Percentiles rank a stretch among this genome's conserved stretches.
These are phyloP conservation scores for Ophiostoma tasmaniense DNA, from an alignment of 2,329 filamentous ascomycete species.

Conservation along the genomic window DNA sequence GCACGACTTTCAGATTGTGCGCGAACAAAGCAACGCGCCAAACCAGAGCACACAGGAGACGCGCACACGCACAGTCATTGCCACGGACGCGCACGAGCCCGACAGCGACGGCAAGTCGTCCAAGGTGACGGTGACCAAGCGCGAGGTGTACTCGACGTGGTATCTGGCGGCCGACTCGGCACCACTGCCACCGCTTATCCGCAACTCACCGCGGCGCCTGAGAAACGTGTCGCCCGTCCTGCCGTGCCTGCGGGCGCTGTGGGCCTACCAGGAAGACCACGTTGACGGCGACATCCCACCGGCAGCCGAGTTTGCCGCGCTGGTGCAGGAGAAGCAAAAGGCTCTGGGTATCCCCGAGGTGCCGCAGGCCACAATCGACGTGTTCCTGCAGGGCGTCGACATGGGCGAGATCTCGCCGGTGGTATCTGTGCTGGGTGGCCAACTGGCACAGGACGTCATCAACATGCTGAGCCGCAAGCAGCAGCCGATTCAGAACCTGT, in stretches of 20 bases:
- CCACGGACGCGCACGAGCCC: conserved; percentile 62
- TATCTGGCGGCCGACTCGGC: conserved; percentile 73
- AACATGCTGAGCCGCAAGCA: conserved; percentile 86
- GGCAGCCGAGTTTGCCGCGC: conserved; percentile 59
- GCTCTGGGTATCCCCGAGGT: conserved; percentile 61
- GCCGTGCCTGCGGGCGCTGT: conserved; percentile 79
- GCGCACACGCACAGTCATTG: conserved; percentile 60
- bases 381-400: conserved; percentile 78
- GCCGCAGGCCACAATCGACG: conserved; percentile 66
- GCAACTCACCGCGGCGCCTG: conserved; percentile 58
- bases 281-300: conserved; percentile 34
- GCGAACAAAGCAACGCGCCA: conserved; percentile 68
- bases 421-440: conserved; percentile 78
- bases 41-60: conserved; percentile 54
- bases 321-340: conserved; percentile 70
- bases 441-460: conserved; percentile 92
- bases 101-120: conserved; percentile 39
- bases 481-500: conserved; percentile 91
- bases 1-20: conserved; percentile 83
- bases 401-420: conserved; percentile 72
- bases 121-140: conserved; percentile 76
- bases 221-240: conserved; percentile 74
- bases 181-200: conserved; percentile 60
- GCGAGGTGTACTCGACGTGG: conserved; percentile 82
- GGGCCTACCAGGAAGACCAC: conserved; percentile 66